These are phyloP conservation scores for Crithidia thermophila DNA, from an alignment of 208 protist genomes.

Conservation along the genomic window DNA sequence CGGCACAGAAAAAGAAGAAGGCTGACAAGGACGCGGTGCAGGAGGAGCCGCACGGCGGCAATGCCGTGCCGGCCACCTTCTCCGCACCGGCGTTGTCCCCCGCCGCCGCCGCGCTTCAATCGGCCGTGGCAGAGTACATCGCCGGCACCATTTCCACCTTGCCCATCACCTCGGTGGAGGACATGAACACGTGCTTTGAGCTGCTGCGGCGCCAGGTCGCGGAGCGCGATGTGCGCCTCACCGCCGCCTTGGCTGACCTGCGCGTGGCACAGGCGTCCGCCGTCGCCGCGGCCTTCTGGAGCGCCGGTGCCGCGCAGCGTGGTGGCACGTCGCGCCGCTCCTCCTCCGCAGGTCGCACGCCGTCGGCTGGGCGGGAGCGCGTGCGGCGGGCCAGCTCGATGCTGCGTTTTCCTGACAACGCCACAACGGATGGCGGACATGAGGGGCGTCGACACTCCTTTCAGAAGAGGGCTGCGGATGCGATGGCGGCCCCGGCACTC, in stretches of 20 bases:
- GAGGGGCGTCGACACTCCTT: neutral
- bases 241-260: slow-evolving; percentile 28
- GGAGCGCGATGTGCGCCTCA: slow-evolving; percentile 38
- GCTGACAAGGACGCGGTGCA: too few relatives aligned
- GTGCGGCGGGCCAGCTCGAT: neutral
- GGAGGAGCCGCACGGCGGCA: too few relatives aligned
- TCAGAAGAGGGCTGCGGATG: neutral
- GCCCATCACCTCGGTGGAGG: slow-evolving; percentile 67
- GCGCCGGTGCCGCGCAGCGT: neutral
- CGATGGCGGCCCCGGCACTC: too few relatives aligned
- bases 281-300: slow-evolving; percentile 6
- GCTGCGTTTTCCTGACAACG: neutral
- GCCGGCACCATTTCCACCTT: slow-evolving; percentile 63
- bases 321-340: neutral
- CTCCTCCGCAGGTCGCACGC: neutral
- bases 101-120: slow-evolving; percentile 26
- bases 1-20: too few relatives aligned
- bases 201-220: slow-evolving; percentile 58
- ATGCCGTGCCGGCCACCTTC: neutral
- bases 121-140: slow-evolving; percentile 67
- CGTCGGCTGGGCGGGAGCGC: neutral
- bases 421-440: neutral
- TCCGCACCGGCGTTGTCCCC: neutral
- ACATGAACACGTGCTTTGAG: slow-evolving; percentile 85
- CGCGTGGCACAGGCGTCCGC: slow-evolving; percentile 25